Evolutionary conservation across 73 alveolate species (phyloP).

Genomic region (Paramecium octaurelia): DNA sequence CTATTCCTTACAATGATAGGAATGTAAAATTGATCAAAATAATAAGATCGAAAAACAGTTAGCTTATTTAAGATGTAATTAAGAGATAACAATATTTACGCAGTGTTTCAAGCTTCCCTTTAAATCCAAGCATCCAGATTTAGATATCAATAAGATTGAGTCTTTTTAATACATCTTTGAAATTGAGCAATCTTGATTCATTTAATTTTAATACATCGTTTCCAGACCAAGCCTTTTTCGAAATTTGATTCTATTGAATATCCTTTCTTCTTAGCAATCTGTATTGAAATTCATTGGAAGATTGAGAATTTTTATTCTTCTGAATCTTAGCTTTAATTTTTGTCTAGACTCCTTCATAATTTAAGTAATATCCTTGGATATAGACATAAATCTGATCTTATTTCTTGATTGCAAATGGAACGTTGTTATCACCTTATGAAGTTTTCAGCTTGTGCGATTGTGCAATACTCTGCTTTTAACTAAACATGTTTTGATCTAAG

Average conservation of each 20-base stretch:
- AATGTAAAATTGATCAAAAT: background rate
- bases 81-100: background rate
- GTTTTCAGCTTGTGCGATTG: background rate
- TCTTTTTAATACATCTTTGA: background rate
- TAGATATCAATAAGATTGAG: background rate
- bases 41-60: background rate
- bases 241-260: background rate
- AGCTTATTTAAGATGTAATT: background rate
- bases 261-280: background rate
- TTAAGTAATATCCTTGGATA: background rate
- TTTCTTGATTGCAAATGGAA: background rate
- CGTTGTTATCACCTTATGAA: background rate
- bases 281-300: background rate
- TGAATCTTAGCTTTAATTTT: background rate
- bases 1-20: background rate
- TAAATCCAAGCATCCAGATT: background rate
- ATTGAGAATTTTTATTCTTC: background rate
- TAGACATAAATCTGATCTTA: background rate
- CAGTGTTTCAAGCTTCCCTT: background rate
- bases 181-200: background rate
- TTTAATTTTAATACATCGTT: slow-evolving; percentile 4
- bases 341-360: background rate
- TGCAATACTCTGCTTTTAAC: background rate
- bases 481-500: background rate
- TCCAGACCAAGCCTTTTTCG: slow-evolving; percentile 12